A percentile compares a stretch with the other conserved stretches of the same genome.
Evolutionary conservation across 83 land plant species (phyloP).

Genomic region (Isoetes engelmannii): DNA sequence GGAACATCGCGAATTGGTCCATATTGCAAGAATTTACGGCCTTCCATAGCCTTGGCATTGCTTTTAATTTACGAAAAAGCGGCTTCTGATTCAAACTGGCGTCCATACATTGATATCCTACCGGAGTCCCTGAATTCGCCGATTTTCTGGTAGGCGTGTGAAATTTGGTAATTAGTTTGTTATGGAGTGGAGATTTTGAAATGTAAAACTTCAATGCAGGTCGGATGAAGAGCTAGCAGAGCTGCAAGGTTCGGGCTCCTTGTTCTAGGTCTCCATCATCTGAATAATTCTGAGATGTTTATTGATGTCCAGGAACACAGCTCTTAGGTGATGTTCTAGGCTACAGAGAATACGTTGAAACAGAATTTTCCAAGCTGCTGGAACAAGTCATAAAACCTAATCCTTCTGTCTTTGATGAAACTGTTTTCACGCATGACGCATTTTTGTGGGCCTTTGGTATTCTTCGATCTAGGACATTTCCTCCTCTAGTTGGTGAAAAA

Average conservation of each 20-base stretch:
- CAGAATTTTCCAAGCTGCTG: constrained; percentile 53
- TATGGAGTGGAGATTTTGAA: not conserved
- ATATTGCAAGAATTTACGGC: constrained; percentile 47
- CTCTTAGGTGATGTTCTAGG: constrained; percentile 60
- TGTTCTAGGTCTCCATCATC: not conserved
- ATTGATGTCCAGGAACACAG: constrained; percentile 57
- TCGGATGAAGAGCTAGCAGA: constrained; percentile 29
- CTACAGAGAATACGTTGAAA: constrained; percentile 62
- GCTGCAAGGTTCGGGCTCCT: constrained; percentile 11
- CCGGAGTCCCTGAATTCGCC: constrained; percentile 61
- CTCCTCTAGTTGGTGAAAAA: constrained; percentile 67
- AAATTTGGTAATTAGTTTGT: not conserved
- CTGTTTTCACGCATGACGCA: constrained; percentile 49
- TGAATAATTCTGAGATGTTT: not conserved
- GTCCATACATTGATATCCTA: constrained; percentile 49
- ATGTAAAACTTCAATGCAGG: constrained; percentile 1
- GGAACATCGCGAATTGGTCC: constrained; percentile 59
- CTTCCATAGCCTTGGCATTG: constrained; percentile 73
- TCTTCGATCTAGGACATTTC: constrained; percentile 81
- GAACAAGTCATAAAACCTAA: constrained; percentile 54
- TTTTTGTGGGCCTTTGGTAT: constrained; percentile 95
- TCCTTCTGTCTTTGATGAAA: constrained; percentile 49
- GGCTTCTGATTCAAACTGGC: constrained; percentile 38
- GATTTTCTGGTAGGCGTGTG: constrained; percentile 50
- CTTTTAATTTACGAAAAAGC: constrained; percentile 53